Evolutionary conservation across 257 asterid genomes (phyloP).

Genomic region (Anisodus tanguticus): DNA sequence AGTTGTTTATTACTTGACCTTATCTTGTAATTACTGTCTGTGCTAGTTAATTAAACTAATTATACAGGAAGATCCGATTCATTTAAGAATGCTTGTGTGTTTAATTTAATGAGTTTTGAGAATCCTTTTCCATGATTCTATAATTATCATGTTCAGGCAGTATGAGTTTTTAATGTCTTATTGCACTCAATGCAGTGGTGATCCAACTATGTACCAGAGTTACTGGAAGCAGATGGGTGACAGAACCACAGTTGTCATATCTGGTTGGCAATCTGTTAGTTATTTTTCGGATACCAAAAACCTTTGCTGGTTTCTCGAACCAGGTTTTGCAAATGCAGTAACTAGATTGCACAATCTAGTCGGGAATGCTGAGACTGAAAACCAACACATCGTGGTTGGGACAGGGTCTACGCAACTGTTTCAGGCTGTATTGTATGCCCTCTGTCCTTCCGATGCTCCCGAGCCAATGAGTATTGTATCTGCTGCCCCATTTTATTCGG

Average conservation of each 20-base stretch:
- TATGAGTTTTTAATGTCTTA: background rate
- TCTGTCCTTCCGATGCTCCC: slow-evolving; percentile 57
- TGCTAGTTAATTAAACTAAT: background rate
- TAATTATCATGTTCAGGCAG: too few species aligned
- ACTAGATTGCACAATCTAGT: slow-evolving; percentile 74
- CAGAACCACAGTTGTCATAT: slow-evolving; percentile 60
- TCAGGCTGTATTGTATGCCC: slow-evolving; percentile 87
- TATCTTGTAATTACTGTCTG: slow-evolving; percentile 16
- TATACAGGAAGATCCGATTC: background rate
- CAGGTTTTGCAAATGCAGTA: slow-evolving; percentile 62
- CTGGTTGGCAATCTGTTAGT: slow-evolving; percentile 92
- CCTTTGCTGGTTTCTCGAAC: slow-evolving; percentile 92
- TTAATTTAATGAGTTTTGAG: background rate
- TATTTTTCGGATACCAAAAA: slow-evolving; percentile 71
- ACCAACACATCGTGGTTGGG: slow-evolving; percentile 82
- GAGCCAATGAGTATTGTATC: slow-evolving; percentile 82
- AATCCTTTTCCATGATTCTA: background rate
- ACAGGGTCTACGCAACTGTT: slow-evolving; percentile 92
- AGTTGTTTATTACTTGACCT: background rate
- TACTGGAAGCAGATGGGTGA: slow-evolving; percentile 85
- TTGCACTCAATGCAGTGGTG: slow-evolving; percentile 60
- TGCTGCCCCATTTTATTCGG: slow-evolving; percentile 93
- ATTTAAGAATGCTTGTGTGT: background rate
- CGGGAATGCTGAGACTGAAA: slow-evolving; percentile 75
- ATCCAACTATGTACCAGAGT: slow-evolving; percentile 90